Evolutionary conservation across 768 basidiomycete species (phyloP).

Genomic region (Kondoa malvinella): DNA sequence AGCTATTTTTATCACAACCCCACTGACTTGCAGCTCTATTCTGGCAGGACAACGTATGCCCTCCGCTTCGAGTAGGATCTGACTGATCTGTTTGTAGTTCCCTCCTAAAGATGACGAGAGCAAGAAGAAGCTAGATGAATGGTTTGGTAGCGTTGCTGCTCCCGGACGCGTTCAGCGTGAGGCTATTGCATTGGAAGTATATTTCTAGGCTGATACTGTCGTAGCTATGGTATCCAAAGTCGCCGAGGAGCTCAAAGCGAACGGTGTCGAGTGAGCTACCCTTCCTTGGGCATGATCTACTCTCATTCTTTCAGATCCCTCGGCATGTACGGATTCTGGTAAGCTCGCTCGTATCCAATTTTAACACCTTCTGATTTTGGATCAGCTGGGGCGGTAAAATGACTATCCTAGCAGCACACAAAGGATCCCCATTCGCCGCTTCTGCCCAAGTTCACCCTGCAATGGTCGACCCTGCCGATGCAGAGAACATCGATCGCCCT

Average conservation of each 20-base stretch:
- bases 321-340: background rate
- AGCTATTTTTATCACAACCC: background rate
- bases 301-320: background rate
- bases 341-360: background rate
- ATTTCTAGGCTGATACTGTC: background rate
- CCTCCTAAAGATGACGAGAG: background rate
- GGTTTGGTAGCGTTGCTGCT: background rate
- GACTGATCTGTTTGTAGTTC: background rate
- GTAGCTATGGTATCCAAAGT: background rate
- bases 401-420: background rate
- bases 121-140: background rate
- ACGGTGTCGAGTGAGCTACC: background rate
- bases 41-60: background rate
- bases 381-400: background rate
- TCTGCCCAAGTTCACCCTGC: background rate
- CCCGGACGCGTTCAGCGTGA: background rate
- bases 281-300: background rate
- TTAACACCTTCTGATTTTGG: background rate
- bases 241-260: background rate
- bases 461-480: background rate
- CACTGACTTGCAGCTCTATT: background rate
- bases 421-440: background rate
- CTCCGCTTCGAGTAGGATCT: background rate
- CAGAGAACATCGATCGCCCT: background rate
- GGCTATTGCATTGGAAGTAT: background rate